phyloP scores from a whole-genome alignment of 2,329 filamentous ascomycete genomes.

The Cladophialophora immunda region DNA sequence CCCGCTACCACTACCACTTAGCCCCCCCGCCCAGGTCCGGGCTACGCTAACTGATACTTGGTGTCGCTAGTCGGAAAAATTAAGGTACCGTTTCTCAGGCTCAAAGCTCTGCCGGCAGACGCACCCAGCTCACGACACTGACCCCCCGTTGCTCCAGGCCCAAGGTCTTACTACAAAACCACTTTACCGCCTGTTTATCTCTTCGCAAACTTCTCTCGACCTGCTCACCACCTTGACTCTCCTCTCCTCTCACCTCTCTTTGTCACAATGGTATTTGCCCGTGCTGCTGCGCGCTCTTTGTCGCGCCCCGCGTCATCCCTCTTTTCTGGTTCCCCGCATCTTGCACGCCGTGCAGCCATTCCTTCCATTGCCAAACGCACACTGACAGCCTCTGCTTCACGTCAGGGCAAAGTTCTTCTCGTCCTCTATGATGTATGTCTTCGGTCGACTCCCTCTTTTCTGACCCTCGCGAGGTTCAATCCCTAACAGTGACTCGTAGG shows the following conservation, averaged over 20 bases:
- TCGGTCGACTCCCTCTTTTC: neutral
- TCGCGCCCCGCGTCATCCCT: slow-evolving; percentile 59
- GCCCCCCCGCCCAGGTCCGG: slow-evolving; percentile 6
- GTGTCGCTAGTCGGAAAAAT: slow-evolving; percentile 10
- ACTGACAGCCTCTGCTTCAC: slow-evolving; percentile 71
- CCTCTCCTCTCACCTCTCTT: slow-evolving; percentile 20
- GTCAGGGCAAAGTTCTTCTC: slow-evolving; percentile 94
- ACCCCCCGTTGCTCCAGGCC: neutral
- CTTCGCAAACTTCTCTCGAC: slow-evolving; percentile 17
- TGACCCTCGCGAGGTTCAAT: neutral
- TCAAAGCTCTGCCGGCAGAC: slow-evolving; percentile 38
- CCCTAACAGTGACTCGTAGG: slow-evolving; percentile 52
- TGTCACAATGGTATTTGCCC: slow-evolving; percentile 69
- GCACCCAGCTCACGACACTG: slow-evolving; percentile 18
- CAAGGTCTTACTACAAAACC: slow-evolving; percentile 27
- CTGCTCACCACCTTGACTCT: slow-evolving; percentile 20
- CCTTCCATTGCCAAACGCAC: slow-evolving; percentile 53
- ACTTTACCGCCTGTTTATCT: slow-evolving; percentile 20
- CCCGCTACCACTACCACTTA: slow-evolving; percentile 19
- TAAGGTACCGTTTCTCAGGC: slow-evolving; percentile 29
- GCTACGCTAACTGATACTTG: slow-evolving; percentile 16
- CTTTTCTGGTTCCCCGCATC: slow-evolving; percentile 50
- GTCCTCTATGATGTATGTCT: slow-evolving; percentile 86
- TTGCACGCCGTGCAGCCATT: slow-evolving; percentile 54
- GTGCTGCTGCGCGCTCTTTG: slow-evolving; percentile 65